Conservation (phyloP, 257 asterid species). For the Nicotiana sylvestris region DNA sequence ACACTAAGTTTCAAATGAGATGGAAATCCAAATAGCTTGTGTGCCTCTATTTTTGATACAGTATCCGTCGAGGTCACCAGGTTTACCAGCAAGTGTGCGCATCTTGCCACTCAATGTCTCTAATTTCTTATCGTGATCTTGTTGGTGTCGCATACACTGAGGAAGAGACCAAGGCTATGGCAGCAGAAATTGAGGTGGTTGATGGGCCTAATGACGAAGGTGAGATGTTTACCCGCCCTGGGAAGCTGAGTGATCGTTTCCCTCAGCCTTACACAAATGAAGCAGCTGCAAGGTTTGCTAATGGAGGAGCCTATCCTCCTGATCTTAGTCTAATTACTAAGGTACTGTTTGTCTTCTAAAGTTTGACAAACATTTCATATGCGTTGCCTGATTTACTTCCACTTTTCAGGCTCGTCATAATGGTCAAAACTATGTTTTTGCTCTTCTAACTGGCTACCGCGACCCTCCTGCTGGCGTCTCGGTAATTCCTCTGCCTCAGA, state of each 20-base stretch:
- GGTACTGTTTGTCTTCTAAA: constrained; percentile 25
- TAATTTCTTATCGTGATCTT: constrained; percentile 67
- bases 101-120: constrained; percentile 81
- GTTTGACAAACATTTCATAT: not conserved
- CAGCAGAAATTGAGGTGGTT: constrained; percentile 77
- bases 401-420: constrained; percentile 63
- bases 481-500: constrained; percentile 29
- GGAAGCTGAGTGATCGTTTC: constrained; percentile 72
- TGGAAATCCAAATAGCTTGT: not conserved
- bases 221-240: constrained; percentile 77
- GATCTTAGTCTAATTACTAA: constrained; percentile 81
- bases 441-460: constrained; percentile 72
- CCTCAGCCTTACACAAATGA: constrained; percentile 77
- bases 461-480: constrained; percentile 80
- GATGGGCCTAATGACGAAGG: constrained; percentile 89
- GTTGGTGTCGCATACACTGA: constrained; percentile 87
- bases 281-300: constrained; percentile 79
- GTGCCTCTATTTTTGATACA: constrained; percentile 19
- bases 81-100: constrained; percentile 80
- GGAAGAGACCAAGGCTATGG: constrained; percentile 83
- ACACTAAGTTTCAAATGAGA: not conserved
- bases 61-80: constrained; percentile 78
- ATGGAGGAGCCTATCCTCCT: constrained; percentile 89
- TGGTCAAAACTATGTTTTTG: constrained; percentile 68
- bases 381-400: constrained; percentile 10